Percentiles rank a stretch among this genome's conserved stretches.
Conservation (phyloP, 148 eudicot species). For the Vaccinium myrtillus region DNA sequence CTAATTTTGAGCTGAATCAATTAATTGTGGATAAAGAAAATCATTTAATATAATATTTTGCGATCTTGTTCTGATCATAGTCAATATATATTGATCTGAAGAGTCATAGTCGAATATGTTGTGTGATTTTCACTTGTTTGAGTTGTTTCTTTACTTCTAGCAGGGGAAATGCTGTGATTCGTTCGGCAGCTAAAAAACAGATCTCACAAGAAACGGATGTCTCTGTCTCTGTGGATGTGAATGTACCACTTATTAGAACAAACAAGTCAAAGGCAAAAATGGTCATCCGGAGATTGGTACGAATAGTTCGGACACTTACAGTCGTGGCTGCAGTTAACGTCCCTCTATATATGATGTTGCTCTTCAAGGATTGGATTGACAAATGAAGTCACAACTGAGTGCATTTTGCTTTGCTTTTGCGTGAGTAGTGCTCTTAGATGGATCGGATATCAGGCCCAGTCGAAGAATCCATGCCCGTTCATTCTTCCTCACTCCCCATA, state of each 20-base stretch:
- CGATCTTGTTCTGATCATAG: background rate
- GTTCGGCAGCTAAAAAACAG: constrained; percentile 59
- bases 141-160: background rate
- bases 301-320: constrained; percentile 40
- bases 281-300: constrained; percentile 49
- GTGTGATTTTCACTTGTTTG: background rate
- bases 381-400: constrained; percentile 27
- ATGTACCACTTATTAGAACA: constrained; percentile 34
- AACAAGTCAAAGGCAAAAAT: constrained; percentile 41
- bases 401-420: background rate
- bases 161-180: constrained; percentile 84
- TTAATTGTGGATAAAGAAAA: too few relatives aligned
- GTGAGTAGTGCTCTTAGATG: background rate
- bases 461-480: background rate
- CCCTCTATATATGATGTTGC: constrained; percentile 75
- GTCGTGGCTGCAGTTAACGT: constrained; percentile 72
- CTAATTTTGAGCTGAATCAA: too few relatives aligned
- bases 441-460: constrained; percentile 1
- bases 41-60: too few relatives aligned
- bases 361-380: constrained; percentile 87
- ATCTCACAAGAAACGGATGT: constrained; percentile 39
- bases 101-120: background rate
- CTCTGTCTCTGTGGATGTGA: constrained; percentile 39
- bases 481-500: background rate
- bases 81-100: too few relatives aligned